A percentile compares a stretch with the other conserved stretches of the same genome.
Evolutionary conservation across 1,284 basidiomycete species (phyloP).

Genomic region (Golubevia sp.): DNA sequence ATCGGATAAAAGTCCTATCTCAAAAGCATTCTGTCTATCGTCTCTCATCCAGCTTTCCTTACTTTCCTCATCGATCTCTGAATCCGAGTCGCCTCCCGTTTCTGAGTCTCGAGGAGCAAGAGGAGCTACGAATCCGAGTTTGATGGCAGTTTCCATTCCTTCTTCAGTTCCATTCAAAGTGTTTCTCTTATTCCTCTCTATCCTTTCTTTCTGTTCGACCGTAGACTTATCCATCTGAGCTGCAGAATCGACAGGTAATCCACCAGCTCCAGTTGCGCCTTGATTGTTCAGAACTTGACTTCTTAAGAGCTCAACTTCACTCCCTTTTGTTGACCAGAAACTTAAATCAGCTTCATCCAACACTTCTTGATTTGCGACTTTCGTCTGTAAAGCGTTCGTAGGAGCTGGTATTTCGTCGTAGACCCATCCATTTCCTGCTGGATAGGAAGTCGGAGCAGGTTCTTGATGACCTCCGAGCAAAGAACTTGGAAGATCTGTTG

Average conservation of each 20-base stretch:
- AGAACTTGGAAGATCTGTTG: too few species aligned
- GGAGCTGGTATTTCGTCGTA: not conserved
- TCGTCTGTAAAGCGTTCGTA: not conserved
- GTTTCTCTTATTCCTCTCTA: slow-evolving; percentile 17
- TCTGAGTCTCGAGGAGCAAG: not conserved
- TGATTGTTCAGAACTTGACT: not conserved
- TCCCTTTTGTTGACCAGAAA: not conserved
- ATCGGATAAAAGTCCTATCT: not conserved
- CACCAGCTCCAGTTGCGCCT: not conserved
- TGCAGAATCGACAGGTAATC: not conserved
- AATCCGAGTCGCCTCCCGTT: not conserved
- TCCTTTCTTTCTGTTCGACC: slow-evolving; percentile 26
- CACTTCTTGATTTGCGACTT: not conserved
- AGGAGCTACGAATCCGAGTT: not conserved
- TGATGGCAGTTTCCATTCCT: slow-evolving; percentile 11
- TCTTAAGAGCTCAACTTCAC: not conserved
- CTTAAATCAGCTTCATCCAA: not conserved
- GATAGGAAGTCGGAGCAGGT: not conserved
- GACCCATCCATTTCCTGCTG: not conserved
- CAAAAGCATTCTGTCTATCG: not conserved
- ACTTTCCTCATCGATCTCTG: slow-evolving; percentile 1
- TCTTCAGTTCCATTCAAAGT: not conserved
- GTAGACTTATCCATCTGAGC: not conserved
- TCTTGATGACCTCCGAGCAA: too few species aligned
- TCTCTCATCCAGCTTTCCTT: not conserved